phyloP scores from a whole-genome alignment of 164 flowering plant genomes.

The Liriodendron chinense region DNA sequence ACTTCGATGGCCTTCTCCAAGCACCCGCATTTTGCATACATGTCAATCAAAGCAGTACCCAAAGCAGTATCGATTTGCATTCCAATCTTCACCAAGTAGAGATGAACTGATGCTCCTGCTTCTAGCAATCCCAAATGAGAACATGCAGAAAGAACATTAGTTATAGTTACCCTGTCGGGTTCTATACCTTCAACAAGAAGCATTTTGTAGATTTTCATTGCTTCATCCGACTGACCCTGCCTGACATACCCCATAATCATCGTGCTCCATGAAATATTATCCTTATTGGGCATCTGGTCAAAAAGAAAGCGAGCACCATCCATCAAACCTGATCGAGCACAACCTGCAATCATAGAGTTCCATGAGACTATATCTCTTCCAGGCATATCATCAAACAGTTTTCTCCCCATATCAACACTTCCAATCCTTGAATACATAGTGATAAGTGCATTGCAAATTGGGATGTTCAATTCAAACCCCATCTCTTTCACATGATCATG shows the following conservation, averaged over 20 bases:
- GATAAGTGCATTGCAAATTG: conserved; percentile 15
- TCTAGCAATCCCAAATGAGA: conserved; percentile 32
- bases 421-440: conserved; percentile 21
- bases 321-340: conserved; percentile 26
- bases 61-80: conserved; percentile 13
- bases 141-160: conserved; percentile 60
- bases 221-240: conserved; percentile 14
- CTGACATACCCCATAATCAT: conserved; percentile 46
- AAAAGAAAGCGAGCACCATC: conserved; percentile 37
- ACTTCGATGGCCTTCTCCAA: conserved; percentile 8
- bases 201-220: conserved; percentile 37
- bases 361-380: conserved; percentile 16
- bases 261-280: conserved; percentile 55
- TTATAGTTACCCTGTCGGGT: conserved; percentile 32
- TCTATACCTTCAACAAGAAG: conserved; percentile 35
- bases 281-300: conserved; percentile 42
- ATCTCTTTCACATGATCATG: conserved; percentile 38
- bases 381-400: conserved; percentile 14
- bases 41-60: conserved; percentile 38
- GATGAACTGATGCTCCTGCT: conserved; percentile 16
- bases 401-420: conserved; percentile 9
- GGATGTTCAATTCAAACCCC: conserved; percentile 13
- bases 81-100: conserved; percentile 12
- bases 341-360: conserved; percentile 17
- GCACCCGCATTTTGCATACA: conserved; percentile 52